Conservation (phyloP, 306 rosid genomes). For the Boehmeria nivea region DNA sequence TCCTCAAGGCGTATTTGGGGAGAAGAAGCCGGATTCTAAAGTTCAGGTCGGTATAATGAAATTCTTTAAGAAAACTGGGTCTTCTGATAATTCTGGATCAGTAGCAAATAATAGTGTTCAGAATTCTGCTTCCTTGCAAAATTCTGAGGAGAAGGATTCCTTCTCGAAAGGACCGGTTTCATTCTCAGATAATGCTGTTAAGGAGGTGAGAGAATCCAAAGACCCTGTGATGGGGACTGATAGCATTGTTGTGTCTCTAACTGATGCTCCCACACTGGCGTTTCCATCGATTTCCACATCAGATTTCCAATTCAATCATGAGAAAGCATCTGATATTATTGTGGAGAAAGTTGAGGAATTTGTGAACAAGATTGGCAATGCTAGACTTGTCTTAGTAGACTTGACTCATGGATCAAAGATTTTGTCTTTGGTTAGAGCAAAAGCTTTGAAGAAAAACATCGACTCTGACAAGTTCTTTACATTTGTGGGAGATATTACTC, state of each 20-base stretch:
- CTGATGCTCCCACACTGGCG: conserved; percentile 61
- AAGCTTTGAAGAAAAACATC: conserved; percentile 48
- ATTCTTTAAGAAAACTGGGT: conserved; percentile 65
- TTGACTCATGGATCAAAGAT: conserved; percentile 66
- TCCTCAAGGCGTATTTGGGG: conserved; percentile 75
- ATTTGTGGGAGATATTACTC: conserved; percentile 76
- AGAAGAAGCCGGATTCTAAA: conserved; percentile 64
- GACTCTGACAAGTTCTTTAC: conserved; percentile 59
- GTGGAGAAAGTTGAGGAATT: conserved; percentile 65
- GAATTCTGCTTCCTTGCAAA: conserved; percentile 29
- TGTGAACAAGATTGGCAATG: conserved; percentile 48
- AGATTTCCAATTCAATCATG: conserved; percentile 73
- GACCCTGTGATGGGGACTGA: conserved; percentile 17
- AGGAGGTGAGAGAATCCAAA: conserved; percentile 27
- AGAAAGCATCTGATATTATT: conserved; percentile 78
- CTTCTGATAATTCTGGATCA: conserved; percentile 36
- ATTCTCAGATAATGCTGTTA: conserved; percentile 18
- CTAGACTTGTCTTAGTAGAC: conserved; percentile 78
- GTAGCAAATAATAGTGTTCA: conserved; percentile 19
- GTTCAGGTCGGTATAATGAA: conserved; percentile 80
- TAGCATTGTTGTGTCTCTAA: conserved; percentile 15
- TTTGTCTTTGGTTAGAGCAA: conserved; percentile 64
- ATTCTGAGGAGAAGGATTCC: conserved; percentile 16
- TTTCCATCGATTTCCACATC: conserved; percentile 92
- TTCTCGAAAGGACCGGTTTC: conserved; percentile 22